Conservation (phyloP, 2,329 filamentous ascomycete species). For the Clathrospora elynae region DNA sequence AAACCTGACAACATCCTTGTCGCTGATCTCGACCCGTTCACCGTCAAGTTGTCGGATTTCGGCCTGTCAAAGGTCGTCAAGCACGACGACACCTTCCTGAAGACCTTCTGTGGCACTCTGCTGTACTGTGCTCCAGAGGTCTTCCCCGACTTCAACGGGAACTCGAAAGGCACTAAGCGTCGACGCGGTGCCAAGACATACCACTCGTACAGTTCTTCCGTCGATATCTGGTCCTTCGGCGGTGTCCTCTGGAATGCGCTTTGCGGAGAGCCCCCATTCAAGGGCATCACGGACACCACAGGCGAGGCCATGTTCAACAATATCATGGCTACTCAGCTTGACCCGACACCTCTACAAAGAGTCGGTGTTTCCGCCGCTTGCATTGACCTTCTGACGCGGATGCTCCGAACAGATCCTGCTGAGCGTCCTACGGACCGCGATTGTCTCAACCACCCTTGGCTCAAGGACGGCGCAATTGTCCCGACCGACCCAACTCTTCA, state of each 20-base stretch:
- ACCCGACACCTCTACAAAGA: constrained; percentile 66
- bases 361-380: constrained; percentile 67
- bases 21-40: constrained; percentile 70
- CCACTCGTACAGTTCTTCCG: constrained; percentile 81
- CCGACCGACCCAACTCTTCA: constrained; percentile 40
- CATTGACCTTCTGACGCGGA: constrained; percentile 75
- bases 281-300: constrained; percentile 73
- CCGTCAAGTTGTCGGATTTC: constrained; percentile 94
- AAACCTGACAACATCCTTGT: constrained; percentile 98
- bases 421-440: constrained; percentile 73
- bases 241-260: constrained; percentile 89
- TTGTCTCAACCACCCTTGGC: constrained; percentile 76
- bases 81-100: constrained; percentile 86
- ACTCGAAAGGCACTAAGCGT: constrained; percentile 66
- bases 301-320: constrained; percentile 80
- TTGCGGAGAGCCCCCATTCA: constrained; percentile 80
- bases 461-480: constrained; percentile 58
- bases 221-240: constrained; percentile 95
- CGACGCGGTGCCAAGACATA: constrained; percentile 58
- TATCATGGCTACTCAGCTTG: constrained; percentile 79
- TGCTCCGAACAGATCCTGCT: constrained; percentile 81
- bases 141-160: constrained; percentile 79
- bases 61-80: constrained; percentile 93
- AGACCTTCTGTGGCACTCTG: constrained; percentile 94
- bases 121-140: constrained; percentile 97